Percentiles rank a stretch among this genome's conserved stretches.
Evolutionary conservation across 2,329 filamentous ascomycete species (phyloP).

Genomic region (Pseudogymnoascus sp.): DNA sequence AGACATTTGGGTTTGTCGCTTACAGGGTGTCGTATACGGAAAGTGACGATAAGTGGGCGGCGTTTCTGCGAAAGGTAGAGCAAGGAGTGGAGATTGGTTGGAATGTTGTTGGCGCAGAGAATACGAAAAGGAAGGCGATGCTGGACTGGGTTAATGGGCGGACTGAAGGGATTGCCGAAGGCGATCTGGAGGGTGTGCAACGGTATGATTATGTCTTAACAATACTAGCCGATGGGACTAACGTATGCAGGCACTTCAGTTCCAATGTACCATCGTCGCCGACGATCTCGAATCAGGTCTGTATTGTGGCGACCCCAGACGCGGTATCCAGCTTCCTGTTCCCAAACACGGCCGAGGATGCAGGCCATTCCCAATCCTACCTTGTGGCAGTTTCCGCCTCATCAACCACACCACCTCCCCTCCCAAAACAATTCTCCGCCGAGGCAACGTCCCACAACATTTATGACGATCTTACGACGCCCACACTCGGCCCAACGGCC

Average conservation of each 20-base stretch:
- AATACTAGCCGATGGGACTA: background rate
- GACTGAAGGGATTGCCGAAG: conserved; percentile 17
- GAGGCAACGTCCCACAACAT: background rate
- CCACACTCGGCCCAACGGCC: conserved; percentile 8
- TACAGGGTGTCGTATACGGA: conserved; percentile 18
- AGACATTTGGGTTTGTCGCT: conserved; percentile 19
- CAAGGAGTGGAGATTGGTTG: conserved; percentile 16
- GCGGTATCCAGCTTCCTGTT: conserved; percentile 14
- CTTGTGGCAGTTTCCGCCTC: conserved; percentile 5
- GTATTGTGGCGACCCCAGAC: conserved; percentile 17
- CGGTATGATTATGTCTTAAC: conserved; percentile 13
- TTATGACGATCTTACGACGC: background rate
- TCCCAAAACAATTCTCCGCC: background rate
- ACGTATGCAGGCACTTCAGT: conserved; percentile 18
- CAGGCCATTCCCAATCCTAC: conserved; percentile 14
- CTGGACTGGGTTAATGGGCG: conserved; percentile 21
- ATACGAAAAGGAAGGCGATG: conserved; percentile 16
- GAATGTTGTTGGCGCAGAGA: conserved; percentile 16
- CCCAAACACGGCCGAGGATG: background rate
- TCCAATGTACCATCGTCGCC: conserved; percentile 9
- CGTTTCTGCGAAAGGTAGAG: conserved; percentile 12
- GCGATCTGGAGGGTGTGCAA: conserved; percentile 19
- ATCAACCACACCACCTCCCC: background rate
- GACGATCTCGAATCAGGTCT: conserved; percentile 15
- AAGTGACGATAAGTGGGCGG: conserved; percentile 18